Conservation (phyloP, 495 filamentous ascomycete genomes). For the Penicillium steckii region DNA sequence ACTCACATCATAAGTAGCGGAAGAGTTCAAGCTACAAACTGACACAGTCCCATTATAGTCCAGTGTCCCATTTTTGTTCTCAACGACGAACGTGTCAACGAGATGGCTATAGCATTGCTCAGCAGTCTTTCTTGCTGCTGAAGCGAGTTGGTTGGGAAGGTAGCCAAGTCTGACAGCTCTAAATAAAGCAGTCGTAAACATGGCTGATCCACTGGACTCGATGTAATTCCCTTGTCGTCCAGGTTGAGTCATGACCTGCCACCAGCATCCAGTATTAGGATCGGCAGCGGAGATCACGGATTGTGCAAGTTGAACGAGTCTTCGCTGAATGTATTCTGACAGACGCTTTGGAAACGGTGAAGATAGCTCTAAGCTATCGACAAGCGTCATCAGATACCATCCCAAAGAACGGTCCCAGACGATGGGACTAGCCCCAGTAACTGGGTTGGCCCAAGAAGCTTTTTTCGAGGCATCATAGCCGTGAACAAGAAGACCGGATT, state of each 20-base stretch:
- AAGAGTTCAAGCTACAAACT: conserved; percentile 53
- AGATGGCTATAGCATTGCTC: conserved; percentile 41
- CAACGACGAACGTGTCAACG: conserved; percentile 38
- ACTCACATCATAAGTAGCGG: conserved; percentile 47
- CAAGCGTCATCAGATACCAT: conserved; percentile 59
- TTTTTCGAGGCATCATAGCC: conserved; percentile 56
- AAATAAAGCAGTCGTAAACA: conserved; percentile 57
- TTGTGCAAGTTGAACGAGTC: conserved; percentile 40
- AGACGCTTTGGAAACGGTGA: neutral
- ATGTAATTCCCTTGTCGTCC: conserved; percentile 56
- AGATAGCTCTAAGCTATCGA: conserved; percentile 50
- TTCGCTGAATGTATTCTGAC: conserved; percentile 7
- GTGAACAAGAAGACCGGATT: conserved; percentile 50
- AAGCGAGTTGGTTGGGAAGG: conserved; percentile 6
- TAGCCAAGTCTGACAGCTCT: conserved; percentile 51
- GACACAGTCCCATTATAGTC: conserved; percentile 55
- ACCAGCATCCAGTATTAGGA: conserved; percentile 52
- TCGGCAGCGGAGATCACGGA: conserved; percentile 47
- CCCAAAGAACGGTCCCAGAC: conserved; percentile 59
- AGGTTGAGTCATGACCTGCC: conserved; percentile 54
- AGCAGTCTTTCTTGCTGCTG: neutral
- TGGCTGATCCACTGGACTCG: conserved; percentile 57
- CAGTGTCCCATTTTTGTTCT: conserved; percentile 38
- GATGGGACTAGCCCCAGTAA: conserved; percentile 53
- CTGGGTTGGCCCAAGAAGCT: conserved; percentile 55